Conservation (phyloP, 768 basidiomycete genomes). For the Rhodotorula toruloides region DNA sequence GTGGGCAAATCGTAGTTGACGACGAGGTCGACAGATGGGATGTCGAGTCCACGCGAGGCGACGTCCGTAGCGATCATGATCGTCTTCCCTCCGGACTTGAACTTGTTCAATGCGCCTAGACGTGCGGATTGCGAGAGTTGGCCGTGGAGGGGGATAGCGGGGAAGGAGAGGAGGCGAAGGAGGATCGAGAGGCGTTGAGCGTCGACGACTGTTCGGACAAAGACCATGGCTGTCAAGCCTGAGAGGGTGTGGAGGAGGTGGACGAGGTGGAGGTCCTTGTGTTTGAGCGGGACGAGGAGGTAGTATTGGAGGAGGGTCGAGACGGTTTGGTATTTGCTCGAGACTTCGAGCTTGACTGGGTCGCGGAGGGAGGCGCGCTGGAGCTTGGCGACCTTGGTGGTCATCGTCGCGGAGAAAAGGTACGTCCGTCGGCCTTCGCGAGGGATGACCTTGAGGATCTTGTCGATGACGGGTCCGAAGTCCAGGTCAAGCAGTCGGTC, state of each 20-base stretch:
- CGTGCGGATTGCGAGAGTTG: slow-evolving; percentile 90
- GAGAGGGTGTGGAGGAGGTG: slow-evolving; percentile 82
- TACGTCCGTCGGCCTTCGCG: slow-evolving; percentile 83
- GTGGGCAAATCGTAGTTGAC: slow-evolving; percentile 98
- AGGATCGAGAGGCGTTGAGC: slow-evolving; percentile 83
- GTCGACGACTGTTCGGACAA: slow-evolving; percentile 91
- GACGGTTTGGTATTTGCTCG: slow-evolving; percentile 95
- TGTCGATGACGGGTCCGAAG: slow-evolving; percentile 90
- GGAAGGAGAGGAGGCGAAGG: slow-evolving; percentile 81
- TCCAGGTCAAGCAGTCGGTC: slow-evolving; percentile 94
- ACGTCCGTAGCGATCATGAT: slow-evolving; percentile 95
- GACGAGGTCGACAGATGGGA: slow-evolving; percentile 90
- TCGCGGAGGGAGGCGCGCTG: slow-evolving; percentile 88
- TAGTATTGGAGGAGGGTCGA: slow-evolving; percentile 93
- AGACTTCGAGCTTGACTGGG: slow-evolving; percentile 89
- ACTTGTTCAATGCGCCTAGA: slow-evolving; percentile 85
- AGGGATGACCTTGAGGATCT: slow-evolving; percentile 90
- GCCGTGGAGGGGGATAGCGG: slow-evolving; percentile 92
- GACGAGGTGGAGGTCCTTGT: slow-evolving; percentile 86
- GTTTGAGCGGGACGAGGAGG: slow-evolving; percentile 80
- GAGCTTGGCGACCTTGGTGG: slow-evolving; percentile 92
- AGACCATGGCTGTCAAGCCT: slow-evolving; percentile 89
- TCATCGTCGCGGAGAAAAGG: slow-evolving; percentile 98
- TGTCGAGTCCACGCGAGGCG: slow-evolving; percentile 92
- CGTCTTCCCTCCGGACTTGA: slow-evolving; percentile 86